Base-by-base conservation (phyloP, 176 grass and related monocot species). In the Oryza meridionalis region DNA sequence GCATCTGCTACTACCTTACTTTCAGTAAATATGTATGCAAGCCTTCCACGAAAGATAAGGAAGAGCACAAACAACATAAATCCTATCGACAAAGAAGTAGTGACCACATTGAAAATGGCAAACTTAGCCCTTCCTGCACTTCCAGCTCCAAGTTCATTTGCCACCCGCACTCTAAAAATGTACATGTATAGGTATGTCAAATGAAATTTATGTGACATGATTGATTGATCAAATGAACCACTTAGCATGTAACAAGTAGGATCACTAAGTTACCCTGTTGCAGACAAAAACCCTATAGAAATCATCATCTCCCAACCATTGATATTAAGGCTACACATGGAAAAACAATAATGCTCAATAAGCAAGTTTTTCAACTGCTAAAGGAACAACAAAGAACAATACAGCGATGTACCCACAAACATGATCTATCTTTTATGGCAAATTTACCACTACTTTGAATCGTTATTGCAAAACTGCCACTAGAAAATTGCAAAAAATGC, bases 131-230 rank as follows among this genome's bases (percentile, higher is more conserved):
- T 72, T 62, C 45, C 89, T 10, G 88, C 86, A 42, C 85, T 93
- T 7, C 93, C 93, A 24, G 96, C 89, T 12, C 93, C 96, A 45
- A 95, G 93, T 63, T 98, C 92, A 88, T 94, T 94, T 42, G 92
- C 83, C 70, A 94, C 88, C 0, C 88, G 78, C 61, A 94, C 92
- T 79, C 92, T 94, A 38, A 6, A 62, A n/a, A 73, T 62, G 47
- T 50, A 37, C 0, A 32, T 27, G 24, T 51, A 62, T 43, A 1
- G 3, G 21, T 7, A 55, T 55, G 12, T 9, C 46, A 82, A n/a
- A 79, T 24, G 11, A 11, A 50, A 77, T 53, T 9, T 24, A 67
- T 24, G 3, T 24, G 7, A 44, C 33, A 73, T 27, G 4, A 16
- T 8, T 29, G 3, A 50, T 24, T 4, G 1, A 50, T 13, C 21